These are phyloP conservation scores for Thielaviopsis euricoi DNA, from an alignment of 2,329 filamentous ascomycete species.

Conservation along the genomic window DNA sequence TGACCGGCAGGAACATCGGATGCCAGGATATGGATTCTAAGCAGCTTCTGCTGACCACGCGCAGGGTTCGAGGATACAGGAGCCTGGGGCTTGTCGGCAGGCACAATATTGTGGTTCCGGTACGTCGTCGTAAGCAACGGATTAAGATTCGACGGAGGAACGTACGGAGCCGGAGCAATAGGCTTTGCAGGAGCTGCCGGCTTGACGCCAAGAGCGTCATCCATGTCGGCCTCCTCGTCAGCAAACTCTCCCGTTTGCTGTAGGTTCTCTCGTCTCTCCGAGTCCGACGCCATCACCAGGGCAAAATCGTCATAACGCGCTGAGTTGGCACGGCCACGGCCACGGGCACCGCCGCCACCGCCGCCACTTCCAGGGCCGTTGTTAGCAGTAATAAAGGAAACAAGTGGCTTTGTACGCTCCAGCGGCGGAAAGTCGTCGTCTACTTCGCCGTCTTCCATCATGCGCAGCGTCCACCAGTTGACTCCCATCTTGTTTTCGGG, in stretches of 20 bases:
- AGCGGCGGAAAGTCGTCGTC: constrained; percentile 74
- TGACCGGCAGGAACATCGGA: constrained; percentile 56
- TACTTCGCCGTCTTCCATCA: constrained; percentile 73
- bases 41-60: constrained; percentile 51
- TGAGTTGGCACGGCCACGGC: constrained; percentile 39
- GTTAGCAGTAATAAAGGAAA: constrained; percentile 67
- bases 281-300: constrained; percentile 53
- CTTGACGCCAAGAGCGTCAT: constrained; percentile 16
- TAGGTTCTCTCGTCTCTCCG: constrained; percentile 54
- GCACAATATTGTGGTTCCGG: constrained; percentile 31
- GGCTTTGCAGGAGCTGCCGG: constrained; percentile 19
- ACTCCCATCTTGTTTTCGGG: constrained; percentile 52
- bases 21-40: constrained; percentile 55
- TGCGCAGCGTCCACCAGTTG: constrained; percentile 67
- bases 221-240: constrained; percentile 30
- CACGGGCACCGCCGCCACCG: constrained; percentile 26
- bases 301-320: constrained; percentile 74
- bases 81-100: constrained; percentile 38
- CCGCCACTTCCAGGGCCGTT: constrained; percentile 34
- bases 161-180: constrained; percentile 24
- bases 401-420: constrained; percentile 56
- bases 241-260: constrained; percentile 45
- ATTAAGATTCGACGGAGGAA: constrained; percentile 22
- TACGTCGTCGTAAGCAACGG: constrained; percentile 46
- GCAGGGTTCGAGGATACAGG: constrained; percentile 25